Evolutionary conservation across 805 yeast species (phyloP).

Genomic region (Saccharomycopsis sp.): DNA sequence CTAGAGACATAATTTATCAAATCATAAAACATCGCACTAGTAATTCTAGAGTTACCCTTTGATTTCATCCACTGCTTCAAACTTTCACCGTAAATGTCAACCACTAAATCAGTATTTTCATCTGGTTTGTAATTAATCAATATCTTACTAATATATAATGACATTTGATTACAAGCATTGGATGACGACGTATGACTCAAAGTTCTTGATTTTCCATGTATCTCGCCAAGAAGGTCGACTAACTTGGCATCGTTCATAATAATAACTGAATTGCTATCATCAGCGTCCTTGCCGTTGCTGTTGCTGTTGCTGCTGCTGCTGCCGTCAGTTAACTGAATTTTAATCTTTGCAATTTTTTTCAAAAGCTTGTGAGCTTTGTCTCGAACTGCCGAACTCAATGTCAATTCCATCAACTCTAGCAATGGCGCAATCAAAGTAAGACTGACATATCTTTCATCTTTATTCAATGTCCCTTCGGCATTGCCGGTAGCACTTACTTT

Average conservation of each 20-base stretch:
- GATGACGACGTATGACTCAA: constrained; percentile 31
- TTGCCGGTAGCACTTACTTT: constrained; percentile 24
- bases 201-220: constrained; percentile 37
- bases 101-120: constrained; percentile 34
- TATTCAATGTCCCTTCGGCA: constrained; percentile 14
- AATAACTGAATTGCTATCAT: background rate
- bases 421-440: constrained; percentile 48
- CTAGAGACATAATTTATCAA: constrained; percentile 48
- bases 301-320: constrained; percentile 21
- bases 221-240: constrained; percentile 29
- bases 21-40: constrained; percentile 60
- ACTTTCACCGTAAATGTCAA: constrained; percentile 49
- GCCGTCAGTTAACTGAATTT: constrained; percentile 23
- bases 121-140: constrained; percentile 36
- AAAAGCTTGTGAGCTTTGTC: constrained; percentile 69
- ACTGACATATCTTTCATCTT: constrained; percentile 28
- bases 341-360: constrained; percentile 52
- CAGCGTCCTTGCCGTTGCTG: constrained; percentile 18
- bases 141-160: constrained; percentile 57
- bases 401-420: constrained; percentile 51
- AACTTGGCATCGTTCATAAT: constrained; percentile 22
- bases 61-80: constrained; percentile 55
- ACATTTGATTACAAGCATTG: constrained; percentile 50
- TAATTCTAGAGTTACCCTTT: constrained; percentile 39
- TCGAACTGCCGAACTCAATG: constrained; percentile 64